Evolutionary conservation across 768 basidiomycete genomes (phyloP), one percentile per base, ranked within the genome.

Genomic region (Boletus reticulatus): DNA sequence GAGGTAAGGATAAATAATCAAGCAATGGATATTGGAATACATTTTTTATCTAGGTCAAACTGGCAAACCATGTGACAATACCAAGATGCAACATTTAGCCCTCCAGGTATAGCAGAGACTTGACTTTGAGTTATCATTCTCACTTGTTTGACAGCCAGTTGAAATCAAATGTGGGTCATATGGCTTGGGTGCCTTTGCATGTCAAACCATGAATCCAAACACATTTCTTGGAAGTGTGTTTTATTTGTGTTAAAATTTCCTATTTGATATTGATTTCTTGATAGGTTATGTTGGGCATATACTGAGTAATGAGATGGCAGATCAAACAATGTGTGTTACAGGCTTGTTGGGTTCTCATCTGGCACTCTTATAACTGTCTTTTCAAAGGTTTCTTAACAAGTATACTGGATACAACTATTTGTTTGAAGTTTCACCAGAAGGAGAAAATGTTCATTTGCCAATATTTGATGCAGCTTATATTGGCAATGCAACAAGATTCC

Each of bases 141-240:
- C 6, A 59, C 42, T 11, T 9, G 16, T 36, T 31, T 52, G 22
- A 48, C 43, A 81, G 80, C 51, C 55, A 20, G 43, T 78, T 22
- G 62, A 67, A 31, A 69, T 83, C 29, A 73, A 65, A 50, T 43
- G 43, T 43, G 75, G 75, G 11, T 22, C 44, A 4, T 66, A 61
- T 62, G 83, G 83, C 1, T 63, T 79, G 31, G 83, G 83, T 24
- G 76, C 80, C 4, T 82, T 78, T 67, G 73, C 80, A 10, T 34
- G n/a, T 4, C 46, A 65, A 45, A 27, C 41, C 7, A 72, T 75
- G 45, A 31, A 47, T 11, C 8, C 20, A n/a, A 41, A 43, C 17
- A 58, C 59, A n/a, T 71, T 65, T 34, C 56, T 78, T 60, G 77
- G 76, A 45, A 66, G 77, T 66, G 14, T 55, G 68, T 48, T 2